Evolutionary conservation across 2,329 filamentous ascomycete genomes (phyloP).

Genomic region (Trichothecium sympodiale): DNA sequence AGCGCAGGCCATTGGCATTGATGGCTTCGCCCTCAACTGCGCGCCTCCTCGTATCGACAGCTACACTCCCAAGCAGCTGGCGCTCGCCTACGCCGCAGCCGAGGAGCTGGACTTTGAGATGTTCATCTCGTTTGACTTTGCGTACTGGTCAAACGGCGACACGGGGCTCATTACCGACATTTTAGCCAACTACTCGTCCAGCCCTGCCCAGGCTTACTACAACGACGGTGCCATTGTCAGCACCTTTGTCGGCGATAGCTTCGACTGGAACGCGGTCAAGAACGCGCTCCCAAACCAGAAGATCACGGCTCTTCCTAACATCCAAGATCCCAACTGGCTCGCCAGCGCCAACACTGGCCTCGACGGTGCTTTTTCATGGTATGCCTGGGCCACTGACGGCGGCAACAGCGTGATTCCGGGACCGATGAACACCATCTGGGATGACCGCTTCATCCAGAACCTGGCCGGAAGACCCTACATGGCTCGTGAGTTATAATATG

Average conservation of each 20-base stretch:
- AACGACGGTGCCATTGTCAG: slow-evolving; percentile 11
- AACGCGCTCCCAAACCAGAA: slow-evolving; percentile 8
- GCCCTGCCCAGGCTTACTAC: slow-evolving; percentile 10
- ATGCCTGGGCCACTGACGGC: slow-evolving; percentile 12
- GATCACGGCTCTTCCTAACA: slow-evolving; percentile 10
- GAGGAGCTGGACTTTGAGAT: slow-evolving; percentile 9
- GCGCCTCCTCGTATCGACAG: slow-evolving; percentile 10
- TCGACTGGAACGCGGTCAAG: slow-evolving; percentile 12
- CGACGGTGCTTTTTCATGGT: slow-evolving; percentile 12
- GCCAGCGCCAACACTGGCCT: slow-evolving; percentile 7
- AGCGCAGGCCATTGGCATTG: slow-evolving; percentile 11
- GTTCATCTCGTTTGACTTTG: slow-evolving; percentile 14
- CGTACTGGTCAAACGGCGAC: slow-evolving; percentile 12
- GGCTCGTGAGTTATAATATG: slow-evolving; percentile 10
- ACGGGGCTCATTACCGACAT: slow-evolving; percentile 9
- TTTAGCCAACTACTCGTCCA: slow-evolving; percentile 7
- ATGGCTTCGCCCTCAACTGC: slow-evolving; percentile 12
- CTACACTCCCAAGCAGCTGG: slow-evolving; percentile 11
- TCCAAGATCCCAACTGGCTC: slow-evolving; percentile 9
- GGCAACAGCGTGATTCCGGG: slow-evolving; percentile 10
- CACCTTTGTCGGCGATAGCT: slow-evolving; percentile 12
- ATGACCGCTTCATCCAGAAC: slow-evolving; percentile 8
- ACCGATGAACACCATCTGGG: slow-evolving; percentile 12
- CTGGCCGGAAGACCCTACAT: slow-evolving; percentile 9
- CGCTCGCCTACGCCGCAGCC: slow-evolving; percentile 10